Percentiles rank a stretch among this genome's conserved stretches.
These are phyloP conservation scores for Nannochloropsis gaditana DNA, from an alignment of 108 stramenopile species.

Conservation along the genomic window DNA sequence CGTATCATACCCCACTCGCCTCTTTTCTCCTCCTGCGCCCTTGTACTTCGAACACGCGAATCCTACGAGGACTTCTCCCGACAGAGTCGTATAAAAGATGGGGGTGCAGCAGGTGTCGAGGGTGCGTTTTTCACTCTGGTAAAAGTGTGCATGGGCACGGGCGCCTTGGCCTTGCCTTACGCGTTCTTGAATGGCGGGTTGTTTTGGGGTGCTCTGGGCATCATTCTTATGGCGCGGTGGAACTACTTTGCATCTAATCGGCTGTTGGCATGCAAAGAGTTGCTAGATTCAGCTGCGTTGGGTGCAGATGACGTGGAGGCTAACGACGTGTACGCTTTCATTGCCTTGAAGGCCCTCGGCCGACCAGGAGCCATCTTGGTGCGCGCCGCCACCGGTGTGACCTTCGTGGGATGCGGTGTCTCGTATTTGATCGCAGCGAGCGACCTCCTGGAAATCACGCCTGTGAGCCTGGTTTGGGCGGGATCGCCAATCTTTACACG, in stretches of 20 bases:
- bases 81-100: neutral
- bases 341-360: neutral
- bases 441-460: neutral
- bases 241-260: neutral
- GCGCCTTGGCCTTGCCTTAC: neutral
- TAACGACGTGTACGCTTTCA: neutral
- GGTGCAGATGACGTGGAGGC: conserved; percentile 10
- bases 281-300: neutral
- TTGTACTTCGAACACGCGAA: neutral
- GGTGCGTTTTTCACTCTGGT: neutral
- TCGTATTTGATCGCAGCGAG: conserved; percentile 20
- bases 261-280: neutral
- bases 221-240: neutral
- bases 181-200: conserved; percentile 17
- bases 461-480: neutral
- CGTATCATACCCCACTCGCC: neutral
- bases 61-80: neutral
- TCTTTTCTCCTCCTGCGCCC: conserved; percentile 12
- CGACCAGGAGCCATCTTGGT: neutral
- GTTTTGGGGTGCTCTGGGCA: conserved; percentile 10
- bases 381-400: neutral
- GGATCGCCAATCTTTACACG: neutral
- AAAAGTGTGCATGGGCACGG: conserved; percentile 14
- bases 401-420: neutral
- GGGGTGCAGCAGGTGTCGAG: neutral